phyloP scores from a whole-genome alignment of 192 early-diverging fungal species.

The Coemansia sp. region DNA sequence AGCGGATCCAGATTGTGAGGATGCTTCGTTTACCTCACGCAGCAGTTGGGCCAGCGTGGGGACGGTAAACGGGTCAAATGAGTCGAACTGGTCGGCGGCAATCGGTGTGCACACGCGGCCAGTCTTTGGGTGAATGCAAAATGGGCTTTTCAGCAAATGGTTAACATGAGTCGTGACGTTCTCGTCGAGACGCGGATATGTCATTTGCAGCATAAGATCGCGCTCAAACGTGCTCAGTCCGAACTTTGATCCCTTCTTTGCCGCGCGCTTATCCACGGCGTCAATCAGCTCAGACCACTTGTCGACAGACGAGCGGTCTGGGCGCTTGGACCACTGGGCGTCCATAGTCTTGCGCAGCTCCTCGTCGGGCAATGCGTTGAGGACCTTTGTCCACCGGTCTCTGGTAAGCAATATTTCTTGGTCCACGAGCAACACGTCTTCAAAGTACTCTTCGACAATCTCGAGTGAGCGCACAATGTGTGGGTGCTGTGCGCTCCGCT shows the following conservation, averaged over 20 bases:
- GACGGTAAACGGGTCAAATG: constrained; percentile 79
- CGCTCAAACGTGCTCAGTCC: constrained; percentile 50
- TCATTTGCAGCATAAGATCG: constrained; percentile 88
- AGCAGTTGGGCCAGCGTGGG: constrained; percentile 74
- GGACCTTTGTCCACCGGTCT: constrained; percentile 74
- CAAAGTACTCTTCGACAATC: constrained; percentile 75
- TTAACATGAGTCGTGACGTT: constrained; percentile 88
- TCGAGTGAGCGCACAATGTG: constrained; percentile 58
- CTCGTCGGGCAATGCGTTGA: constrained; percentile 78
- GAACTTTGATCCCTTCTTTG: constrained; percentile 38
- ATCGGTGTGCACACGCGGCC: constrained; percentile 97
- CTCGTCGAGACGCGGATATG: constrained; percentile 91
- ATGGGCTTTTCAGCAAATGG: constrained; percentile 96
- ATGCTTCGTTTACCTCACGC: constrained; percentile 60
- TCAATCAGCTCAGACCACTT: constrained; percentile 56
- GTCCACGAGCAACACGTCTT: constrained; percentile 65
- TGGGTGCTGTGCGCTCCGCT: constrained; percentile 64
- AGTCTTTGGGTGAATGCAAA: constrained; percentile 96
- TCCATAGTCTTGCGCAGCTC: constrained; percentile 50
- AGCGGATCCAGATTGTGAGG: constrained; percentile 1
- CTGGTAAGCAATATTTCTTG: constrained; percentile 70
- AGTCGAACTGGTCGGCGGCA: constrained; percentile 67
- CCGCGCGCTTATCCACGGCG: constrained; percentile 38
- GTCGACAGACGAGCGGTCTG: constrained; percentile 38
- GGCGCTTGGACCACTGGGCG: constrained; percentile 42